Base-by-base conservation (phyloP, 176 grass and related monocot genomes). In the Oryza coarctata region DNA sequence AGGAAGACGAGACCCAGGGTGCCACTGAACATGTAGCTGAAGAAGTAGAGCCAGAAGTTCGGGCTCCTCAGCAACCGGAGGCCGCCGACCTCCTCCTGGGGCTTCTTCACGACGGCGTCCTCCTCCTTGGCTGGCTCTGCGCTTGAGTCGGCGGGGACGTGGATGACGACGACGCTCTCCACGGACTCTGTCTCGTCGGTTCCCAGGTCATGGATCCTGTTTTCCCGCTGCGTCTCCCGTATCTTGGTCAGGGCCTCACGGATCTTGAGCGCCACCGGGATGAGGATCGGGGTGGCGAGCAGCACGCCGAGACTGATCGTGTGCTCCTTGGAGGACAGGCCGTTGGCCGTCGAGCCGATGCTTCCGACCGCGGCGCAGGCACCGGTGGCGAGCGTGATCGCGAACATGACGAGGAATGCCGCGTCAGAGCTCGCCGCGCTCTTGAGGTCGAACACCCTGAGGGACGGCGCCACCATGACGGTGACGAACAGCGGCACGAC, bases 11-110 rank as follows among this genome's bases (percentile, higher is more conserved):
- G 65, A 0, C 97, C 97, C 39, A 99, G 82, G 3, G 97, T 96
- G 36, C 85, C 97, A 77, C 97, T 99, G 79, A 95, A 99, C 97
- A 99, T 91, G 85, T 99, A 99, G 83, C 97, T 94, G 80, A 92
- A 91, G 68, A 96, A 99, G 71, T 99, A 99, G 79, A 99, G 82
- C 97, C 97, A 99, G 67, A 99, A 99, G 80, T 99, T 86, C 1
- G 82, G 68, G 40, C 83, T 93, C 68, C 55, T 81, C 40, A 99
- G 76, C 62, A 99, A 82, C 65, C 81, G 33, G 36, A 99, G 81
- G 3, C 97, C 97, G 12, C 93, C 89, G 11, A 99, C 18, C 74
- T 94, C 93, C 81, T 90, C 85, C 29, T 73, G 80, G 23, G 65
- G 62, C 15, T 88, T 43, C 65, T 84, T 71, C 62, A 2, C 34